Evolutionary conservation across 2,329 filamentous ascomycete species (phyloP).

Genomic region (Plectosphaerella sp.): DNA sequence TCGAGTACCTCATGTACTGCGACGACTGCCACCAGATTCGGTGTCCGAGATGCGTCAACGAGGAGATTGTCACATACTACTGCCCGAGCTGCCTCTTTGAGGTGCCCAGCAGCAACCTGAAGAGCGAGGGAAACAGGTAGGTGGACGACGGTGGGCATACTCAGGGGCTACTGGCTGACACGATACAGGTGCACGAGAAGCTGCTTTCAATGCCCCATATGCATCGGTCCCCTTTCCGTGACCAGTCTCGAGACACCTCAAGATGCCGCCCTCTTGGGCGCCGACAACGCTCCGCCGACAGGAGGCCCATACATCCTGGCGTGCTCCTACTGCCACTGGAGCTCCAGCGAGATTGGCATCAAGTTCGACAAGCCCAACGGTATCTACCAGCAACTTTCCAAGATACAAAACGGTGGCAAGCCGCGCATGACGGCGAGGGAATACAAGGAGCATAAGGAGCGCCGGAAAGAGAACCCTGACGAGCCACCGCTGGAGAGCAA

Average conservation of each 20-base stretch:
- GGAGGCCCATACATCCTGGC: slow-evolving; percentile 67
- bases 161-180: slow-evolving; percentile 2
- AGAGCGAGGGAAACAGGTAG: slow-evolving; percentile 89
- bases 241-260: slow-evolving; percentile 60
- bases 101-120: slow-evolving; percentile 87
- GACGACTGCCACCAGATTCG: slow-evolving; percentile 96
- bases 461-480: slow-evolving; percentile 39
- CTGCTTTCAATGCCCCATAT: slow-evolving; percentile 92
- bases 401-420: slow-evolving; percentile 59
- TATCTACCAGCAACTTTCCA: slow-evolving; percentile 74
- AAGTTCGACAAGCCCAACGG: slow-evolving; percentile 86
- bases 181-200: slow-evolving; percentile 74
- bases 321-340: slow-evolving; percentile 93
- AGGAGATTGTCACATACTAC: slow-evolving; percentile 93
- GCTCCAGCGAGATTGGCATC: slow-evolving; percentile 81
- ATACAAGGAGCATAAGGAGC: slow-evolving; percentile 42
- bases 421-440: slow-evolving; percentile 46
- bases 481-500: slow-evolving; percentile 33
- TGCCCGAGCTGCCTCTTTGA: slow-evolving; percentile 96
- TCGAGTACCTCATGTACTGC: slow-evolving; percentile 93
- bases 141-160: slow-evolving; percentile 15
- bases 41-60: slow-evolving; percentile 84
- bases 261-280: slow-evolving; percentile 37
- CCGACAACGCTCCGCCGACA: slow-evolving; percentile 31
- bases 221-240: slow-evolving; percentile 73